A percentile compares a stretch with the other conserved stretches of the same genome.
These are phyloP conservation scores for Penstemon davidsonii DNA, from an alignment of 257 asterid genomes.

Conservation along the genomic window DNA sequence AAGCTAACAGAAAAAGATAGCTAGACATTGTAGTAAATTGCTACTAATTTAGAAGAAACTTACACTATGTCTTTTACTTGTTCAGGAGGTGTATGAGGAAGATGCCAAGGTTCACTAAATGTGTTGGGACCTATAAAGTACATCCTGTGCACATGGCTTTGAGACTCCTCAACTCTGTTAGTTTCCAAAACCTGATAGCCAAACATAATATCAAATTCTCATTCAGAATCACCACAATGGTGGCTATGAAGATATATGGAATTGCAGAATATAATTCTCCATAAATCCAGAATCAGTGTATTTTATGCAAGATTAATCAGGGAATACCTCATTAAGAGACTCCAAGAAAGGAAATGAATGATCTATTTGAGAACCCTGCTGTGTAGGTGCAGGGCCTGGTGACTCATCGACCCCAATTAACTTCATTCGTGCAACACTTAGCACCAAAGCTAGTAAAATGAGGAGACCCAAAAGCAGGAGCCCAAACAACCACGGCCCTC, in stretches of 20 bases:
- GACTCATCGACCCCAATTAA: conserved; percentile 90
- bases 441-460: conserved; percentile 80
- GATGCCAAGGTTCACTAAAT: conserved; percentile 97
- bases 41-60: conserved; percentile 34
- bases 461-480: conserved; percentile 88
- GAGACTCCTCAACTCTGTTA: conserved; percentile 97
- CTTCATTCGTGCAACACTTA: conserved; percentile 99
- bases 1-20: conserved; percentile 1
- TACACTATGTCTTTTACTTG: conserved; percentile 93
- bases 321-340: conserved; percentile 86
- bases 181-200: conserved; percentile 88
- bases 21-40: conserved; percentile 16
- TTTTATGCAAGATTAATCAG: conserved; percentile 17
- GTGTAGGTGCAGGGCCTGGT: conserved; percentile 95
- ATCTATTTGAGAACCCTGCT: conserved; percentile 91
- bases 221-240: conserved; percentile 15
- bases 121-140: conserved; percentile 90
- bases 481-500: conserved; percentile 98
- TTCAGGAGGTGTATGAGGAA: conserved; percentile 95
- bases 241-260: conserved; percentile 18
- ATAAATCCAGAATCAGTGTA: background rate
- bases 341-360: conserved; percentile 98
- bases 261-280: conserved; percentile 18
- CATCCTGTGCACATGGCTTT: conserved; percentile 97
- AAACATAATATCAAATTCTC: conserved; percentile 26